These are phyloP conservation scores for Entomortierella beljakovae DNA, from an alignment of 192 early-diverging fungal species.

Conservation along the genomic window DNA sequence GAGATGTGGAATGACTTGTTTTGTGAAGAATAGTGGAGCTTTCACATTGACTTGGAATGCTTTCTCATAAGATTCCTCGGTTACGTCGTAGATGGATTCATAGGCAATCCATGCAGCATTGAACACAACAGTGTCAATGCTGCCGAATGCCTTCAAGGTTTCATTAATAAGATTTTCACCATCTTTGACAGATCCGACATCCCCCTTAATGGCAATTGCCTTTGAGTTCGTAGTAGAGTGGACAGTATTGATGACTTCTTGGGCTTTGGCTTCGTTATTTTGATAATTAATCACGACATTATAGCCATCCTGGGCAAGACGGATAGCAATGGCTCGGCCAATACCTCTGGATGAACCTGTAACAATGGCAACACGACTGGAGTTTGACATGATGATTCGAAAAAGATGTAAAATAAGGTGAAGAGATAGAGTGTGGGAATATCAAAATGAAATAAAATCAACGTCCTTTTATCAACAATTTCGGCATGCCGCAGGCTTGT, in stretches of 20 bases:
- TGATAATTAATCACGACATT: conserved; percentile 69
- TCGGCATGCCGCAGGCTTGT: too few relatives aligned
- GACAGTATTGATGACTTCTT: conserved; percentile 83
- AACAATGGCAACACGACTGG: conserved; percentile 84
- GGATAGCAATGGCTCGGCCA: conserved; percentile 87
- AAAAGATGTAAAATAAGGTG: too few relatives aligned
- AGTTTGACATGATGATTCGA: conserved; percentile 43
- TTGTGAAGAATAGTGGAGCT: conserved; percentile 84
- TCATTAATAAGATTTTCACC: conserved; percentile 82
- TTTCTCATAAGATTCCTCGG: conserved; percentile 87
- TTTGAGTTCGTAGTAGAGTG: conserved; percentile 29
- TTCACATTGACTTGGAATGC: conserved; percentile 83
- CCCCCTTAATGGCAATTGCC: conserved; percentile 75
- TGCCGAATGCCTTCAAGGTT: conserved; percentile 66
- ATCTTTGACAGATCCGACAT: conserved; percentile 84
- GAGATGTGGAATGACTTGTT: conserved; percentile 80
- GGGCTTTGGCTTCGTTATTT: conserved; percentile 83
- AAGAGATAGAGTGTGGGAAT: too few relatives aligned
- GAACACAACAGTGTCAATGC: conserved; percentile 76
- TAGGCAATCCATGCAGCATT: conserved; percentile 91
- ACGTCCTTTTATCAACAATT: too few relatives aligned
- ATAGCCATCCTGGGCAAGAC: conserved; percentile 83
- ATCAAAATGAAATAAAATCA: too few relatives aligned
- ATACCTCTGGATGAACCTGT: conserved; percentile 96
- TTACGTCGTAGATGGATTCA: conserved; percentile 81